A percentile compares a stretch with the other conserved stretches of the same genome.
These are phyloP conservation scores for Extremus antarcticus DNA, from an alignment of 495 filamentous ascomycete genomes.

Conservation along the genomic window DNA sequence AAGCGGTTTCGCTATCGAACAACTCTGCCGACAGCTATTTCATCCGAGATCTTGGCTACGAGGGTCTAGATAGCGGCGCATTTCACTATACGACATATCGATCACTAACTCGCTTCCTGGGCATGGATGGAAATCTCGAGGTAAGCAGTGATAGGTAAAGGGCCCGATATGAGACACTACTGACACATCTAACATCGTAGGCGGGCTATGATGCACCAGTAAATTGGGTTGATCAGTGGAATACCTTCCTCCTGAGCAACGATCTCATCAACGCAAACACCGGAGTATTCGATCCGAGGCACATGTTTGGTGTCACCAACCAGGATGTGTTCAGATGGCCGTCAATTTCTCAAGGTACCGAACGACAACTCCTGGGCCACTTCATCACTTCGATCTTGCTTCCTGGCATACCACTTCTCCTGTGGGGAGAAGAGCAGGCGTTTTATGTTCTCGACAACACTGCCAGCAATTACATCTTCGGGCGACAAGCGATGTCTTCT, in stretches of 20 bases:
- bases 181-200: too few species aligned
- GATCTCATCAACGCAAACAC: constrained; percentile 56
- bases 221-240: constrained; percentile 53
- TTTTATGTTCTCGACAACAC: constrained; percentile 57
- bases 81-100: constrained; percentile 46
- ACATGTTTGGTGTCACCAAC: constrained; percentile 58
- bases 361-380: constrained; percentile 48
- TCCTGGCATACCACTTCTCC: constrained; percentile 52
- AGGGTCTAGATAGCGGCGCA: constrained; percentile 51
- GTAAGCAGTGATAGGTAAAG: too few species aligned
- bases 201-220: constrained; percentile 49
- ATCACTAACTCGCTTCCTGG: constrained; percentile 42
- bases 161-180: too few species aligned
- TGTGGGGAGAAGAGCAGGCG: constrained; percentile 62
- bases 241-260: constrained; percentile 51
- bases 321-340: constrained; percentile 71
- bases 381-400: constrained; percentile 55
- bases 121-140: constrained; percentile 50
- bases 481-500: constrained; percentile 54
- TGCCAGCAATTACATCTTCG: constrained; percentile 58
- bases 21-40: constrained; percentile 34
- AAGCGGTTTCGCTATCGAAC: constrained; percentile 10
- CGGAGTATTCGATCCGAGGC: constrained; percentile 55
- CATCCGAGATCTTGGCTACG: constrained; percentile 44
- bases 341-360: constrained; percentile 45